Evolutionary conservation across 78 protist genomes (phyloP).

Genomic region (Capsaspora owczarzaki): DNA sequence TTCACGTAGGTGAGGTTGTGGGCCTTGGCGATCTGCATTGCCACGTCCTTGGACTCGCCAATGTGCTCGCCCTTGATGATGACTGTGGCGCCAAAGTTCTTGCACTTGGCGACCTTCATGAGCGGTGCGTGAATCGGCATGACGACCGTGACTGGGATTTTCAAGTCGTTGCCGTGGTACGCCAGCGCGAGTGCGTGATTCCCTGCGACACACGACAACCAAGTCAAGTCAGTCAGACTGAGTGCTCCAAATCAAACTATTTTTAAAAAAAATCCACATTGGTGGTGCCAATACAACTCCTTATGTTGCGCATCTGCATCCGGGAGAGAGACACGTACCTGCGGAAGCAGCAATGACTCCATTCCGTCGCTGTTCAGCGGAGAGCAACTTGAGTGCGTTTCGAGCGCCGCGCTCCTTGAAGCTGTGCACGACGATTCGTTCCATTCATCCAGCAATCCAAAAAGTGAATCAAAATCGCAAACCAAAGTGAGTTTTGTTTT

Average conservation of each 20-base stretch:
- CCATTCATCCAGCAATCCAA: neutral
- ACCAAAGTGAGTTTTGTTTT: no score
- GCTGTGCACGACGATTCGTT: slow-evolving; percentile 6
- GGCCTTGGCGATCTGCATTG: neutral
- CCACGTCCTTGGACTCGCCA: slow-evolving; percentile 30
- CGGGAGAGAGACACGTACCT: slow-evolving; percentile 8
- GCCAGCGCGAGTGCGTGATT: slow-evolving; percentile 77
- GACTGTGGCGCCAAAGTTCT: slow-evolving; percentile 47
- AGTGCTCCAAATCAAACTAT: no score
- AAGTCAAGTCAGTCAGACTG: no score
- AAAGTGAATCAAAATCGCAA: no score
- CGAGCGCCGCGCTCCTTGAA: slow-evolving; percentile 76
- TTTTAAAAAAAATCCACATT: no score
- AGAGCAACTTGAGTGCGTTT: slow-evolving; percentile 32
- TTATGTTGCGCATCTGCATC: no score
- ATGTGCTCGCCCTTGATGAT: slow-evolving; percentile 47
- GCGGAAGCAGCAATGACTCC: slow-evolving; percentile 72
- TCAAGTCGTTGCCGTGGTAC: slow-evolving; percentile 46
- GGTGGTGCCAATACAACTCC: no score
- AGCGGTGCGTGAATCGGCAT: slow-evolving; percentile 59
- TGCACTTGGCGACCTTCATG: slow-evolving; percentile 24
- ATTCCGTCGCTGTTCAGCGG: slow-evolving; percentile 1
- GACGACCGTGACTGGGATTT: slow-evolving; percentile 51
- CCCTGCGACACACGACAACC: no score
- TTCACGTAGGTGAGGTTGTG: slow-evolving; percentile 36